These are phyloP conservation scores for Pilasporangium apinafurcum DNA, from an alignment of 352 stramenopile species.

Conservation along the genomic window DNA sequence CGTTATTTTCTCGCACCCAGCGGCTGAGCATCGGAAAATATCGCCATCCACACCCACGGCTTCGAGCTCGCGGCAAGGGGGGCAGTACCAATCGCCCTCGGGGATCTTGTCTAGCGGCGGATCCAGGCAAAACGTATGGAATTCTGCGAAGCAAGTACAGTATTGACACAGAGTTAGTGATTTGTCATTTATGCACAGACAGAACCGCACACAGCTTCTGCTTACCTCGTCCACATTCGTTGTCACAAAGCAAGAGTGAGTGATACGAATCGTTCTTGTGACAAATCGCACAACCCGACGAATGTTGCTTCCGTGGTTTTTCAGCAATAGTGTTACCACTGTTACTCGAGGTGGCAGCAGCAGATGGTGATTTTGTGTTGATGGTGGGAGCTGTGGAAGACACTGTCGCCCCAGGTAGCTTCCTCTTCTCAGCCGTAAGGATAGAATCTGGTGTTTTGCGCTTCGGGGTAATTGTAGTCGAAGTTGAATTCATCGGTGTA, in stretches of 20 bases:
- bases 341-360: too few species aligned
- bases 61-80: constrained; percentile 18
- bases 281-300: constrained; percentile 23
- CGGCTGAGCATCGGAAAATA: constrained; percentile 29
- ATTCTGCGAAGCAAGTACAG: constrained; percentile 19
- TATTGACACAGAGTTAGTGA: too few species aligned
- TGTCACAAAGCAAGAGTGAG: constrained; percentile 42
- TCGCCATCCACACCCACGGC: constrained; percentile 10
- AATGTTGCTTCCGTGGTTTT: too few species aligned
- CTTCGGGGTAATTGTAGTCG: too few species aligned
- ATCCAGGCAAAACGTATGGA: constrained; percentile 38
- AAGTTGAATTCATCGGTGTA: too few species aligned
- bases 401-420: too few species aligned
- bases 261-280: constrained; percentile 29
- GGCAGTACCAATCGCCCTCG: constrained; percentile 42
- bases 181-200: too few species aligned
- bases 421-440: too few species aligned
- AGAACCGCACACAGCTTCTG: too few species aligned
- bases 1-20: constrained; percentile 30
- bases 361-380: too few species aligned
- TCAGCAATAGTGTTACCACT: neutral
- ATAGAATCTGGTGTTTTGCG: too few species aligned
- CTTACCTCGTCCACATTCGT: constrained; percentile 34
- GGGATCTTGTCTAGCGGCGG: constrained; percentile 39
- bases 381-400: too few species aligned